These are phyloP conservation scores for Myxozyma sirexii DNA, from an alignment of 805 yeast genomes.

Conservation along the genomic window DNA sequence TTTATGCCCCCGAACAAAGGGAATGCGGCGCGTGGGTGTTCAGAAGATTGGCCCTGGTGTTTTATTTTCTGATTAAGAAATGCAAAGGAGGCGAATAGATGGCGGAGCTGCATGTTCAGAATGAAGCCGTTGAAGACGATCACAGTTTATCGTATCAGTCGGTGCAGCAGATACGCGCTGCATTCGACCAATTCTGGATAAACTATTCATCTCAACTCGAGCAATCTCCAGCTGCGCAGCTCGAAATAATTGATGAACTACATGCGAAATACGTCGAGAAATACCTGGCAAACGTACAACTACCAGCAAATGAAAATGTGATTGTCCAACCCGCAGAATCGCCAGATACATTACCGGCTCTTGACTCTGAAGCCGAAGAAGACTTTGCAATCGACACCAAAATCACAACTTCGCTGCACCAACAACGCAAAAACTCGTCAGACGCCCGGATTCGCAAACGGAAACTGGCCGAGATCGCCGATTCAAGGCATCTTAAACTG, in stretches of 20 bases:
- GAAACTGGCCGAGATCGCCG: not conserved
- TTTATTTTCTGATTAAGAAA: no score
- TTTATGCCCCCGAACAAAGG: no score
- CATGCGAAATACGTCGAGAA: slow-evolving; percentile 5
- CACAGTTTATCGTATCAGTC: slow-evolving; percentile 19
- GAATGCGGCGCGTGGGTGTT: no score
- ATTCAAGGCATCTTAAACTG: no score
- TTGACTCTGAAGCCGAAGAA: slow-evolving; percentile 11
- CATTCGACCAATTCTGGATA: slow-evolving; percentile 16
- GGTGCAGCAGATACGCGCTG: slow-evolving; percentile 19
- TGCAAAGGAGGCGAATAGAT: not conserved
- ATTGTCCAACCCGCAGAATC: not conserved
- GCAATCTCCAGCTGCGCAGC: no score
- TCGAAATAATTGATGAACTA: not conserved
- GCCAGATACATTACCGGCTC: not conserved
- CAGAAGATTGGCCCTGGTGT: no score
- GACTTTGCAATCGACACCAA: slow-evolving; percentile 1
- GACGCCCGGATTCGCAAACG: not conserved
- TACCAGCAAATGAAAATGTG: not conserved
- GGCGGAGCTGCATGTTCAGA: not conserved
- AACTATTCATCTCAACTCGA: no score
- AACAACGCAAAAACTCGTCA: not conserved
- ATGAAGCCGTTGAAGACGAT: slow-evolving; percentile 7
- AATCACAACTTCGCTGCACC: no score
- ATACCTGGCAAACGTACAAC: not conserved